Base-by-base conservation (phyloP, 768 basidiomycete species). In the Mrakia frigida region DNA sequence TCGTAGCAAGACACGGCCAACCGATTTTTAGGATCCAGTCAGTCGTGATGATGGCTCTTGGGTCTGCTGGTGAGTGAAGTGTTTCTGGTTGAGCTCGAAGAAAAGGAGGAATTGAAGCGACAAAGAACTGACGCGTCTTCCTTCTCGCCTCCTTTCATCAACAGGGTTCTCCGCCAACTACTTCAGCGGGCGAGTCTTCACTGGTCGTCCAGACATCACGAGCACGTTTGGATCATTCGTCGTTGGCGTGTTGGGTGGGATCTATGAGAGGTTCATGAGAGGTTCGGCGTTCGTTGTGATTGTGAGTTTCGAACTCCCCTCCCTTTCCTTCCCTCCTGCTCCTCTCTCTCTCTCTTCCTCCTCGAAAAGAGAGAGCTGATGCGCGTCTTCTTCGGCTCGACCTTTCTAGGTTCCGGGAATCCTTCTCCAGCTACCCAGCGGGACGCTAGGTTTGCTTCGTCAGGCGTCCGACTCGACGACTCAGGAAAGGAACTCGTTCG, bases 201-300 rank as follows among this genome's bases (percentile, higher is more conserved):
- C 85, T 41, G 87, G 87, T 77, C 90, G 92, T 81, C 87, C 86
- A 73, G 92, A 94, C 81, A 90, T 94, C 81, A 89, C 87, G 39
- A 89, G 91, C 6, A 91, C 91, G 23, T 56, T 70, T 68, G n/a
- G 91, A 21, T 90, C 90, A 2, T 92, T 94, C 80, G 89, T 90
- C 0, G 92, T 94, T 59, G 92, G 92, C 9, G 84, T 93, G 74
- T 85, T 92, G 63, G 87, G 92, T 37, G 93, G 93, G 81, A 60
- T 93, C 9, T 93, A 91, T 78, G 90, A 89, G 2, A 87, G 90
- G 56, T 87, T 92, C 82, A 89, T 90, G 80, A 84, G 86, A 5
- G 90, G 91, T 70, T 77, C 79, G 9, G 88, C 91, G 1, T 93
- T 93, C 81, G 90, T 92, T 33, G 88, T 93, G 76, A 92, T 92